These are phyloP conservation scores for Apiotrichum laibachii DNA, from an alignment of 1,284 basidiomycete genomes.

Conservation along the genomic window DNA sequence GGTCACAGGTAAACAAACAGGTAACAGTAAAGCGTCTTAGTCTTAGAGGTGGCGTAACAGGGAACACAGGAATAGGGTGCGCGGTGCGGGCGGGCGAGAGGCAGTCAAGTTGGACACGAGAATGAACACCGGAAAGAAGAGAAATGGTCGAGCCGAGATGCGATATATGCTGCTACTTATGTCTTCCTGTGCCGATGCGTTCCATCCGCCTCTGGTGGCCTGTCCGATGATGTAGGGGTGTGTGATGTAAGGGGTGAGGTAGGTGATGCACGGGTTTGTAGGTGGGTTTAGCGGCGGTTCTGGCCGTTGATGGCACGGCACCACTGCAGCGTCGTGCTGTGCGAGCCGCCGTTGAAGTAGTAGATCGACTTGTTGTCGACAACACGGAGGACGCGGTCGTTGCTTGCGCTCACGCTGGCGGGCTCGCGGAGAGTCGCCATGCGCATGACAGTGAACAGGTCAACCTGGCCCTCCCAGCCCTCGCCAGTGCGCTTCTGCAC, in stretches of 20 bases:
- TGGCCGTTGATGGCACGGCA: constrained; percentile 55
- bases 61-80: no score
- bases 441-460: constrained; percentile 86
- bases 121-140: no score
- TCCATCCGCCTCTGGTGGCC: no score
- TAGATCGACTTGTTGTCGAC: constrained; percentile 66
- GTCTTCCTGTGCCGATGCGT: no score
- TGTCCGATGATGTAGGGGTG: no score
- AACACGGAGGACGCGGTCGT: constrained; percentile 57
- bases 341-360: constrained; percentile 81
- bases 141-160: no score
- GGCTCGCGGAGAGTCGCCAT: constrained; percentile 86
- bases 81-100: no score
- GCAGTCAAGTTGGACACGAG: no score
- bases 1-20: no score
- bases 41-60: no score
- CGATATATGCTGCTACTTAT: no score
- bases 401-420: constrained; percentile 83
- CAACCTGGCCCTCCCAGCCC: constrained; percentile 69
- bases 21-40: no score
- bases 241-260: neutral
- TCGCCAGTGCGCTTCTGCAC: constrained; percentile 70
- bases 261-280: neutral
- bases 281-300: constrained; percentile 17
- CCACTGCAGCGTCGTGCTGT: constrained; percentile 81